These are phyloP conservation scores for Lodderomyces oxycetoniae DNA, from an alignment of 1,139 yeast genomes.

Conservation along the genomic window DNA sequence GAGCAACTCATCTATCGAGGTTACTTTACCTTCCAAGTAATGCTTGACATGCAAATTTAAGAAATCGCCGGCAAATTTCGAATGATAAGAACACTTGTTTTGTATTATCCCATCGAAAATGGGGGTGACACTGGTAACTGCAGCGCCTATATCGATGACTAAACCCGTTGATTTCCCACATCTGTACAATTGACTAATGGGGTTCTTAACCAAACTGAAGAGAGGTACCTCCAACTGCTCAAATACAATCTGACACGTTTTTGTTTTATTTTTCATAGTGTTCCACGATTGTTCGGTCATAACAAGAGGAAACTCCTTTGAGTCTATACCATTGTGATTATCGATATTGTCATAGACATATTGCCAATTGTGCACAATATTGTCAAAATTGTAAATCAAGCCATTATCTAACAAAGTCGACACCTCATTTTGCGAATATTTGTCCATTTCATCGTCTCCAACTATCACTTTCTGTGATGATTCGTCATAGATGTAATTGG, in stretches of 20 bases:
- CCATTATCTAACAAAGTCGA: conserved; percentile 66
- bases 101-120: conserved; percentile 66
- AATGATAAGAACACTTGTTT: conserved; percentile 53
- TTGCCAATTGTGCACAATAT: conserved; percentile 54
- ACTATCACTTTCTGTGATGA: conserved; percentile 26
- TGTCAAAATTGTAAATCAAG: conserved; percentile 60
- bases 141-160: conserved; percentile 65
- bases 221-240: conserved; percentile 62
- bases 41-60: conserved; percentile 50
- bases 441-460: conserved; percentile 49
- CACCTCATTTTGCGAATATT: conserved; percentile 45
- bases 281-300: conserved; percentile 65
- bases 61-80: conserved; percentile 69
- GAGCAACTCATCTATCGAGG: conserved; percentile 23
- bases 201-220: conserved; percentile 64
- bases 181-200: conserved; percentile 65
- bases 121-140: conserved; percentile 62
- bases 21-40: conserved; percentile 29
- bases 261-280: conserved; percentile 46
- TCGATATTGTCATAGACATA: conserved; percentile 51
- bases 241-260: conserved; percentile 59
- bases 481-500: conserved; percentile 41
- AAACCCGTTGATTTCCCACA: conserved; percentile 64
- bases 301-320: conserved; percentile 58
- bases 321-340: conserved; percentile 35